Evolutionary conservation across 1,284 basidiomycete species (phyloP).

Genomic region (Cronartium quercuum): DNA sequence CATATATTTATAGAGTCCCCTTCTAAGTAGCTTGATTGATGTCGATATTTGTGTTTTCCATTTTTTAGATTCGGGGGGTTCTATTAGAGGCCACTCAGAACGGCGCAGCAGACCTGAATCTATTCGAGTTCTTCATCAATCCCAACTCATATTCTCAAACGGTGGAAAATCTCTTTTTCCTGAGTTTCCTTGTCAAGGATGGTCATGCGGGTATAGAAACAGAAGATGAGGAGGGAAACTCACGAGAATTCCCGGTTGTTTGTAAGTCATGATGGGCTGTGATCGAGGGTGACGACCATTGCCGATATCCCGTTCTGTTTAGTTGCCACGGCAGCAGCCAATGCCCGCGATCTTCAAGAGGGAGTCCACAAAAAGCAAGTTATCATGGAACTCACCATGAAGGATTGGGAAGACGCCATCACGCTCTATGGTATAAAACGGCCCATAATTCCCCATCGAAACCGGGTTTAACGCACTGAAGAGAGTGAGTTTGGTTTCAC

Average conservation of each 20-base stretch:
- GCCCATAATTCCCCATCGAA: conserved; percentile 51
- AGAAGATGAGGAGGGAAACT: not conserved
- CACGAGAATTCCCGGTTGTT: conserved; percentile 15
- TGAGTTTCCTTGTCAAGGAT: conserved; percentile 82
- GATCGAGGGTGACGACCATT: not conserved
- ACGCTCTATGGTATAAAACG: conserved; percentile 69
- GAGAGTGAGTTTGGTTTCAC: not conserved
- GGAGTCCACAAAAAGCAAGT: conserved; percentile 64
- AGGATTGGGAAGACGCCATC: conserved; percentile 72
- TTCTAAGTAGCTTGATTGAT: no score
- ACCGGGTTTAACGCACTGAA: not conserved
- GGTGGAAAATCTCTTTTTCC: conserved; percentile 86
- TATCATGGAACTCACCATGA: conserved; percentile 77
- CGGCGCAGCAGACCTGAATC: conserved; percentile 57
- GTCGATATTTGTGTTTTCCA: no score
- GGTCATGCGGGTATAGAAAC: conserved; percentile 58
- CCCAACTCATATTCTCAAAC: conserved; percentile 81
- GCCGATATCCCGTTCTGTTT: conserved; percentile 50
- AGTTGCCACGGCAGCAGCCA: conserved; percentile 17
- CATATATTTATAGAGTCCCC: no score
- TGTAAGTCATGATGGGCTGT: not conserved
- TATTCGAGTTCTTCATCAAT: conserved; percentile 79
- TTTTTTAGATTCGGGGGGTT: no score
- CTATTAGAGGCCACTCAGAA: no score
- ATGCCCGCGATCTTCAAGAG: conserved; percentile 43